Evolutionary conservation across 179 eudicot species (phyloP).

Genomic region (Beta lomatogona): DNA sequence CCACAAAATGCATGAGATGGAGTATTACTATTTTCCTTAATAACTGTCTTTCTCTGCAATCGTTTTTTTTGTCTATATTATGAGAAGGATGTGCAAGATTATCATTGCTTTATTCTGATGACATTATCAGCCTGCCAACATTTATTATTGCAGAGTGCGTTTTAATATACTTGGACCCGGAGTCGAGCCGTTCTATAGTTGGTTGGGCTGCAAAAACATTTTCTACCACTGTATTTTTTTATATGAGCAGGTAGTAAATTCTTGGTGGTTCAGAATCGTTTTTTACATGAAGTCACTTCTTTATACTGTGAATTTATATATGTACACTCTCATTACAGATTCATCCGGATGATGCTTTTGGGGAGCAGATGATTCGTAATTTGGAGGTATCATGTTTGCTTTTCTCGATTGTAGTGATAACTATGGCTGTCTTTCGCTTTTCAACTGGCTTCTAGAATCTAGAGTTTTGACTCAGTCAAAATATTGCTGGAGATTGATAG

Average conservation of each 20-base stretch:
- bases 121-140: slow-evolving; percentile 96
- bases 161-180: slow-evolving; percentile 94
- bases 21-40: neutral
- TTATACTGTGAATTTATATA: slow-evolving; percentile 17
- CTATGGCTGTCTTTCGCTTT: too few relatives aligned
- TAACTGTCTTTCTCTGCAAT: neutral
- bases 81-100: slow-evolving; percentile 11
- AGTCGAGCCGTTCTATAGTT: slow-evolving; percentile 70
- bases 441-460: too few relatives aligned
- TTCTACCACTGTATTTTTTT: slow-evolving; percentile 80
- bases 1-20: neutral
- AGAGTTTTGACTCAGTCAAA: too few relatives aligned
- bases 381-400: slow-evolving; percentile 65
- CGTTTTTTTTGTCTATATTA: too few relatives aligned
- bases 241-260: slow-evolving; percentile 83
- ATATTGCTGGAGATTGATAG: too few relatives aligned
- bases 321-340: slow-evolving; percentile 47
- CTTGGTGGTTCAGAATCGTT: neutral
- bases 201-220: slow-evolving; percentile 89
- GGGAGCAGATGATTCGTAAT: slow-evolving; percentile 93
- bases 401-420: neutral
- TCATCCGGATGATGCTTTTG: slow-evolving; percentile 97
- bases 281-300: slow-evolving; percentile 11
- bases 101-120: slow-evolving; percentile 62
- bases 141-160: slow-evolving; percentile 99